A percentile compares a stretch with the other conserved stretches of the same genome.
Evolutionary conservation across 805 yeast species (phyloP).

Genomic region (Maudiozyma bulderi): DNA sequence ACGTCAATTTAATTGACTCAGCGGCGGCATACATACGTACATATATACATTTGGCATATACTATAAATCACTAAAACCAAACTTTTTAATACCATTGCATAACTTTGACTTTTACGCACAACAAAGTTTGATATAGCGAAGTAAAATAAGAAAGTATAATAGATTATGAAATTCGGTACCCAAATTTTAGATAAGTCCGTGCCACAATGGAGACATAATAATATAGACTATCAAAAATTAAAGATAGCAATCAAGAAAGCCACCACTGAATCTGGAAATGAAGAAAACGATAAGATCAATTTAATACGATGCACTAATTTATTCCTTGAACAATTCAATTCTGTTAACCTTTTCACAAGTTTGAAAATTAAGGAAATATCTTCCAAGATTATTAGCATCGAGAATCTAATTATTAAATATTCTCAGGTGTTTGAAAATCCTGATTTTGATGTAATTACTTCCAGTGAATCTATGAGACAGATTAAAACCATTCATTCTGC

Average conservation of each 20-base stretch:
- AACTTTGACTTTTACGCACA: too few species aligned
- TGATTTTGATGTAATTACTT: not conserved
- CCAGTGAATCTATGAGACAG: slow-evolving; percentile 4
- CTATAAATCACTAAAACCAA: too few species aligned
- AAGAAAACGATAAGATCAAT: not conserved
- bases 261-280: slow-evolving; percentile 28
- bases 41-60: too few species aligned
- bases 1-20: too few species aligned
- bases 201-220: slow-evolving; percentile 80
- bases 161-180: slow-evolving; percentile 74
- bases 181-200: slow-evolving; percentile 67
- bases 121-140: too few species aligned
- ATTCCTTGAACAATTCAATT: slow-evolving; percentile 20
- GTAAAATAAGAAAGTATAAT: not conserved
- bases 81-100: too few species aligned
- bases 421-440: slow-evolving; percentile 2
- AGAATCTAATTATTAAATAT: slow-evolving; percentile 16
- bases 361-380: slow-evolving; percentile 25
- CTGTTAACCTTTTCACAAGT: slow-evolving; percentile 20
- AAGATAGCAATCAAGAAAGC: slow-evolving; percentile 55
- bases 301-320: slow-evolving; percentile 1
- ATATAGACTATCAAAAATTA: slow-evolving; percentile 72
- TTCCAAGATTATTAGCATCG: slow-evolving; percentile 21
- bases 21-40: too few species aligned
- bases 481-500: slow-evolving; percentile 12